Base-by-base conservation (phyloP, 2,329 filamentous ascomycete genomes). In the Curvularia eragrostidis region DNA sequence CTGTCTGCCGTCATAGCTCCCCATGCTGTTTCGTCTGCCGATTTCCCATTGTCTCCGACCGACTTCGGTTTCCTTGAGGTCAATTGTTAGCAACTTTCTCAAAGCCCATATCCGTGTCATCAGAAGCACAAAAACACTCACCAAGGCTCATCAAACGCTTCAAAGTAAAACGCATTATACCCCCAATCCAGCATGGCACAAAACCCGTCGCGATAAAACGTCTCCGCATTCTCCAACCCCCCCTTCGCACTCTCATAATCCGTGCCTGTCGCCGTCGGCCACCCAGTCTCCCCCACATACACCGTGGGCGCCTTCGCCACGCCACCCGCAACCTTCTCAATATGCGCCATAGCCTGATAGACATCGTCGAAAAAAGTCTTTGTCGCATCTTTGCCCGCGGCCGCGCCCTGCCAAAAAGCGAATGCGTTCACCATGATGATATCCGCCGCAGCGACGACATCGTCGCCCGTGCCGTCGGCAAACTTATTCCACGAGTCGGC, bases 401-500 rank as follows among this genome's bases (percentile, higher is more conserved):
- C 8, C 71, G 83, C 82, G 41, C 84, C 87, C 75, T 91, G 89
- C 89, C 89, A 91, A 82, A 89, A 91, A 30, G 86, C 84, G 72
- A 91, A 91, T 24, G 86, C 89, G 71, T 91, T 91, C 72, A 84
- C 81, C 59, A 91, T 79, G 55, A 88, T 77, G 56, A 90, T 81
- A 54, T 84, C 85, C 50, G 89, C 86, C 50, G 83, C 84, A 46
- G 82, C 83, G 68, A 90, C 84, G 62, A 90, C 78, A 13, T 84
- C 80, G 73, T 91, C 85, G 38, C 85, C 88, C 24, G 88, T 89
- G 38, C 87, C 88, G 71, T 90, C 88, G 46, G 84, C 82, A 69
- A 82, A 88, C 77, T 89, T 89, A 79, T 90, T 91, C 89, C 89
- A 91, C 72, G 83, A 86, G 77, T 91, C 89, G 7, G 88, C 89